Conservation (phyloP, 225 moss, liverwort and hornwort genomes). For the Thuidium tamariscinum region DNA sequence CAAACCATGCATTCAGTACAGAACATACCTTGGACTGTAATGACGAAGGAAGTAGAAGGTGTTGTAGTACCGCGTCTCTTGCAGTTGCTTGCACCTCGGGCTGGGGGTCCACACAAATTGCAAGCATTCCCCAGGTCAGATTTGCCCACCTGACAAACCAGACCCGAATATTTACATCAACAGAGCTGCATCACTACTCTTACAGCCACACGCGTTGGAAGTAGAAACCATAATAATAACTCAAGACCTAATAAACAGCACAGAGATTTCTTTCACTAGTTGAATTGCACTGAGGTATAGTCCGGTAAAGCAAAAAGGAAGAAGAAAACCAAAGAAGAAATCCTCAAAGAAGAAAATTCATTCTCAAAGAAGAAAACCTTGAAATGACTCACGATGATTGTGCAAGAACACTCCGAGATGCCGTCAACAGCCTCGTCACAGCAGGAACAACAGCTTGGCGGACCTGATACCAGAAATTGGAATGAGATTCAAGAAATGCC, state of each 20-base stretch:
- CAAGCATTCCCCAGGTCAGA: constrained; percentile 51
- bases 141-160: constrained; percentile 43
- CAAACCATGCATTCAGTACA: not conserved
- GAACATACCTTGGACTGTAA: constrained; percentile 10
- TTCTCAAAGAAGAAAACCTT: not conserved
- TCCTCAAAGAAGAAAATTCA: not conserved
- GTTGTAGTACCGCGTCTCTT: constrained; percentile 6
- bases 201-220: not conserved
- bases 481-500: not conserved
- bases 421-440: constrained; percentile 23
- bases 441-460: constrained; percentile 31
- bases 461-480: constrained; percentile 14
- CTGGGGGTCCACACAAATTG: constrained; percentile 49
- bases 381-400: constrained; percentile 24
- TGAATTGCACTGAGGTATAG: not conserved
- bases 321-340: too few species aligned
- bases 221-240: not conserved
- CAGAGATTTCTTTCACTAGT: not conserved
- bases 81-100: constrained; percentile 41
- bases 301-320: not conserved
- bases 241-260: not conserved
- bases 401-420: constrained; percentile 11
- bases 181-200: not conserved
- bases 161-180: constrained; percentile 5
- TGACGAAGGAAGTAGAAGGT: constrained; percentile 22